Percentiles rank a stretch among this genome's conserved stretches.
These are phyloP conservation scores for Penicillium corylophilum DNA, from an alignment of 2,329 filamentous ascomycete species.

Conservation along the genomic window DNA sequence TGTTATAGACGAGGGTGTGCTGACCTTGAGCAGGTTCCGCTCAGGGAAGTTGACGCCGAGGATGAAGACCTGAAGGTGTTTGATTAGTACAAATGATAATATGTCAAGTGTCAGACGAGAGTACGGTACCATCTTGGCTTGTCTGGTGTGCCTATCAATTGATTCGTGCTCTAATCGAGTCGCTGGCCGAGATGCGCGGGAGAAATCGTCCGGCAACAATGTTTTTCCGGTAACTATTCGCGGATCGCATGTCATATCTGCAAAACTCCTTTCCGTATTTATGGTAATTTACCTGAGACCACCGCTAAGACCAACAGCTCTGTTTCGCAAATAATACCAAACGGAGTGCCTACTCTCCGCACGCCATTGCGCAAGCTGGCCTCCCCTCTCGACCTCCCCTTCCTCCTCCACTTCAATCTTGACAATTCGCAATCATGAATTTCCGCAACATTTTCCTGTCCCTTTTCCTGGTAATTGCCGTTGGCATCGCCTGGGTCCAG, in stretches of 20 bases:
- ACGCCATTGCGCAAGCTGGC: slow-evolving; percentile 39
- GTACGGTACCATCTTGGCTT: slow-evolving; percentile 32
- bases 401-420: slow-evolving; percentile 18
- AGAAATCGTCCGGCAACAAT: slow-evolving; percentile 36
- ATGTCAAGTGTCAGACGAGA: background rate
- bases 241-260: slow-evolving; percentile 10
- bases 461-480: slow-evolving; percentile 71
- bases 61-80: slow-evolving; percentile 69
- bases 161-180: slow-evolving; percentile 10
- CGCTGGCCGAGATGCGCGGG: slow-evolving; percentile 22
- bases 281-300: background rate
- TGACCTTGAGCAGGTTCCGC: slow-evolving; percentile 76
- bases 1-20: slow-evolving; percentile 19
- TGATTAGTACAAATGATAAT: slow-evolving; percentile 11
- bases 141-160: slow-evolving; percentile 11
- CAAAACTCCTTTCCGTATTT: background rate
- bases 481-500: slow-evolving; percentile 71
- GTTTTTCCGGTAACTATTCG: slow-evolving; percentile 29
- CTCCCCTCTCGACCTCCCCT: slow-evolving; percentile 18
- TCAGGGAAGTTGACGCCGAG: slow-evolving; percentile 84
- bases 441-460: slow-evolving; percentile 50
- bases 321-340: slow-evolving; percentile 3
- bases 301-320: accelerated
- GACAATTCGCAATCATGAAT: slow-evolving; percentile 31
- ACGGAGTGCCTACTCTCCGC: slow-evolving; percentile 18